Base-by-base conservation (phyloP, 768 basidiomycete genomes). In the Pholiota molesta region DNA sequence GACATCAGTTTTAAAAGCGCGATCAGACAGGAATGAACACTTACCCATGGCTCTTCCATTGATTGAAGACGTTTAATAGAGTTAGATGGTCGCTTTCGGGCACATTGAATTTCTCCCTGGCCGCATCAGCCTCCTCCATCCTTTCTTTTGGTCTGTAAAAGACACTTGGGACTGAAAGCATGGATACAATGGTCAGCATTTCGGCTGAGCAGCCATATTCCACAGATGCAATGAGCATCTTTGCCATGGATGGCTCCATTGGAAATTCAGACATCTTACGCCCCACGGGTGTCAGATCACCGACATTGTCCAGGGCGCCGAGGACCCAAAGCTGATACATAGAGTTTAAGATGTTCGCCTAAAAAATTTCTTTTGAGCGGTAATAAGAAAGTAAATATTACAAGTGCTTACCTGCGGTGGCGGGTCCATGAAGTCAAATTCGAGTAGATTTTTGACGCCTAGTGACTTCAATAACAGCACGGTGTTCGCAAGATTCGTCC, bases 401-500 rank as follows among this genome's bases (percentile, higher is more conserved):
- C 26, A 53, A 23, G 19, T 52, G 35, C 55, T 58, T 68, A 90
- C 93, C 83, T 97, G 95, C n/a, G 97, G 97, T 21, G 97, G 97
- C n/a, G 97, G 97, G 73, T 99, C 97, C 97, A 99, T 99, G 72
- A 99, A 99, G 76, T 99, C 97, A 71, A 99, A 99, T 75, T 99
- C 97, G 21, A 99, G 83, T 44, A 98, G 77, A 72, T 99, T 95
- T 80, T 97, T 97, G 44, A 99, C 97, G 10, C 97, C 97, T 5
- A 99, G 81, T 3, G 96, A 96, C 73, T 99, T 99, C 61, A 99
- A 82, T 39, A 99, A 76, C 21, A 99, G 76, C 0, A 99, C 97
- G 0, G 97, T 99, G 70, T 99, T 99, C 19, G 97, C 96, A 59
- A 99, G 76, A 75, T 99, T 99, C 10, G 97, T 99, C 51, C 97